Conservation (phyloP, 805 yeast species). For the Candida nanaspora region DNA sequence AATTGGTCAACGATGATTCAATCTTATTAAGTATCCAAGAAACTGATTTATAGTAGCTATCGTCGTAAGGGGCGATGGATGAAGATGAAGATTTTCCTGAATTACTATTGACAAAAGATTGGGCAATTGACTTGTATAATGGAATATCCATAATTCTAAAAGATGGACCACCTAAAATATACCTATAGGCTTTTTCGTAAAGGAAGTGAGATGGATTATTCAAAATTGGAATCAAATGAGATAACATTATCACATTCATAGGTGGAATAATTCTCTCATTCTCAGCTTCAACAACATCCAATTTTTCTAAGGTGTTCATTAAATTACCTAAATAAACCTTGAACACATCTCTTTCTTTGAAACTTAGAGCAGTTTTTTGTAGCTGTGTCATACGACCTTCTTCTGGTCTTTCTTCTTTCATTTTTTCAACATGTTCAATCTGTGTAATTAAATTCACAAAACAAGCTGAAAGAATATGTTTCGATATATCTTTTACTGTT, state of each 20-base stretch:
- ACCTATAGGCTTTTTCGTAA: constrained; percentile 64
- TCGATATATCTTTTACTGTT: constrained; percentile 29
- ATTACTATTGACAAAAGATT: constrained; percentile 20
- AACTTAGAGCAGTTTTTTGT: constrained; percentile 16
- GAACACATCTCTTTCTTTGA: constrained; percentile 51
- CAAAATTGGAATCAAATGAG: constrained; percentile 50
- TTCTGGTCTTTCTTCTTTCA: constrained; percentile 11
- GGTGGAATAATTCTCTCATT: constrained; percentile 28
- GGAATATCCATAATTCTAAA: constrained; percentile 38
- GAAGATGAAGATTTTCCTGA: constrained; percentile 10
- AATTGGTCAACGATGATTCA: constrained; percentile 36
- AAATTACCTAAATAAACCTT: constrained; percentile 46
- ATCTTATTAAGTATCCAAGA: constrained; percentile 58
- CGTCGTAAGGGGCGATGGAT: constrained; percentile 29
- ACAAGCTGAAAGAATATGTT: constrained; percentile 37
- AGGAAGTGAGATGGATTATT: constrained; percentile 66
- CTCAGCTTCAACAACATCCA: neutral
- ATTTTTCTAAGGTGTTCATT: constrained; percentile 25
- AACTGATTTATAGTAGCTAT: constrained; percentile 48
- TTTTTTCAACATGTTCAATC: constrained; percentile 17
- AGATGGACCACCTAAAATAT: constrained; percentile 51
- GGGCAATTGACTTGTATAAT: constrained; percentile 32
- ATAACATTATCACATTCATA: constrained; percentile 45
- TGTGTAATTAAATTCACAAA: constrained; percentile 34
- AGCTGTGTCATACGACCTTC: neutral